Evolutionary conservation across 257 asterid genomes (phyloP), one percentile per base, ranked within the genome.

Genomic region (Paulownia fortunei): DNA sequence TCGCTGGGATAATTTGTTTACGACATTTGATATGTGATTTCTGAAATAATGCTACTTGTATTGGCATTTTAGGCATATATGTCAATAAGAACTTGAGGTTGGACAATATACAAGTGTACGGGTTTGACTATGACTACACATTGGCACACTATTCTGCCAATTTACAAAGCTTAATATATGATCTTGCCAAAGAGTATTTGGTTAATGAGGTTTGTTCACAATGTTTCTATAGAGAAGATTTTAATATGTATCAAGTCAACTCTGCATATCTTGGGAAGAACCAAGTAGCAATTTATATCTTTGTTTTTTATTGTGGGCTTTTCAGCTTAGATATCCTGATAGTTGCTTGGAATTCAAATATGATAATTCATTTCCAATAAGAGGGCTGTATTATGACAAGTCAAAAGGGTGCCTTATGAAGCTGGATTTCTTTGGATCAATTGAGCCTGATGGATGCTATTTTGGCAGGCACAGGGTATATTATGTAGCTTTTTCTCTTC

Each of bases 121-220:
- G 99, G 71, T 95, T 95, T 80, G 99, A 95, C 83, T 95, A 95
- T 73, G 99, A 95, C 87, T 95, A 95, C 82, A 95, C 99, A 36
- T 82, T 95, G 93, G 99, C 98, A 4, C 99, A 95, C 87, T 95
- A 95, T 88, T 89, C 97, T 73, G 85, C 94, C 83, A 83, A 89
- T 86, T 75, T 95, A 71, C 98, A 95, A 84, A 88, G 85, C 83
- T 87, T 95, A 83, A 93, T 95, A 82, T 95, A 91, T 64, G 92
- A 95, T 77, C 92, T 93, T 79, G 99, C 99, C 60, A 95, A 92
- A 84, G 91, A 90, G 76, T 86, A 88, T 85, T 89, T 95, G 85
- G 98, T 95, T 80, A 86, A 87, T 81, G 99, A 95, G 99, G 99
- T 95, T 74, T 76, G 96, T 83, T 80, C 46, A 68, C 74, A 36